Base-by-base conservation (phyloP, 352 stramenopile species). In the Globisporangium cederbergense region DNA sequence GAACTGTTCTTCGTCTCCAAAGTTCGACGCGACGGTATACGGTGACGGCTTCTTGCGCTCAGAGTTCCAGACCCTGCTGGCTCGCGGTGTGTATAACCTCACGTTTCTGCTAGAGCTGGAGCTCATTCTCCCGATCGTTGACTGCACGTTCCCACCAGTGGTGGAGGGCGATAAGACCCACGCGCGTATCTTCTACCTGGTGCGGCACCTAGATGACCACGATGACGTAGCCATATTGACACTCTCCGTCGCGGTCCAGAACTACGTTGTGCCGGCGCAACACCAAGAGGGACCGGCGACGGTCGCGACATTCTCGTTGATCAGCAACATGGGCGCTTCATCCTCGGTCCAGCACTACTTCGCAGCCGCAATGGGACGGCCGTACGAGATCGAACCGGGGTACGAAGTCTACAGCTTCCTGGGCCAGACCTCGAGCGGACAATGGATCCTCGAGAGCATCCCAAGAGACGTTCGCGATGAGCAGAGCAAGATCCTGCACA, bases 31-130 rank as follows among this genome's bases (percentile, higher is more conserved):
- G 1, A 3, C 60, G n/a, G 65, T 78, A 18, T 78, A 82, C 75
- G 65, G 60, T 28, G 70, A 79, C 36, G 32, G 68, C 13, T 78
- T 71, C 47, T 20, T 78, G 18, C 72, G 75, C 0, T 71, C 65
- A 14, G 60, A 73, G 5, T 74, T 72, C 14, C 47, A 63, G 7
- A 69, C 22, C 28, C 10, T 82, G 5, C 54, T 74, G 25, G 34
- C 52, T 2, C 25, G 72, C 3, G 49, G 56, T 4, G 58, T 46
- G 4, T 75, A 75, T 53, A 72, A 73, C 25, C 43, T 82, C 32
- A 67, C 36, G 47, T 60, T 64, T 28, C 56, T 64, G 1, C 22
- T 18, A 2, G 10, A 40, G 16, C 14, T 25, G 20, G 43, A 67
- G 34, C 36, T 71, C 20, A 54, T 71, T 4, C 0, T 59, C 1